Percentiles rank a stretch among this genome's conserved stretches.
Evolutionary conservation across 2,329 filamentous ascomycete genomes (phyloP).

Genomic region (Thielaviopsis euricoi): DNA sequence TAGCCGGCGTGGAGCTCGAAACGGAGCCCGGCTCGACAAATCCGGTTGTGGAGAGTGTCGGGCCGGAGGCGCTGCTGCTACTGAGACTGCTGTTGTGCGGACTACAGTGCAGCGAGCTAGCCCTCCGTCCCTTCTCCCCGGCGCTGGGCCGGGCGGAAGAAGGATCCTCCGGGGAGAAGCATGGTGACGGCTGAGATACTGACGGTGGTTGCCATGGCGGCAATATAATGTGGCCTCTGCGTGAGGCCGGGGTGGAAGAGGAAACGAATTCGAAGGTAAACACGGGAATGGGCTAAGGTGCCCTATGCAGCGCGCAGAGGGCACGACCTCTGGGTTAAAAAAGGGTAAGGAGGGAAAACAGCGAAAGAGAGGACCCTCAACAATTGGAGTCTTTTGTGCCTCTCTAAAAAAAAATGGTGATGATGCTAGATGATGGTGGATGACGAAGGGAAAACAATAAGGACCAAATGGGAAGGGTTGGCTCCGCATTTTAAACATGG

Average conservation of each 20-base stretch:
- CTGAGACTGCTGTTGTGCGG: not conserved
- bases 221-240: conserved; percentile 8
- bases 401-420: not conserved
- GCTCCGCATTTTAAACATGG: not conserved
- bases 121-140: not conserved
- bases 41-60: not conserved
- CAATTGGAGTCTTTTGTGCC: not conserved
- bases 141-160: conserved; percentile 4
- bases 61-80: no score
- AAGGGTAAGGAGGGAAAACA: not conserved
- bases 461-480: not conserved
- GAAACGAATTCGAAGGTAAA: conserved; percentile 9
- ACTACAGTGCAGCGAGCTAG: not conserved
- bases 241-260: conserved; percentile 3
- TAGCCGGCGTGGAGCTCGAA: not conserved
- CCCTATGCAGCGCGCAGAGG: conserved; percentile 9
- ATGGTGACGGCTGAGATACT: not conserved
- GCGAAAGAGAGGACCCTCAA: not conserved
- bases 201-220: conserved; percentile 2
- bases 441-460: conserved; percentile 5
- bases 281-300: conserved; percentile 7
- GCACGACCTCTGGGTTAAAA: conserved; percentile 6
- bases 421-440: conserved; percentile 1
- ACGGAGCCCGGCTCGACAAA: not conserved
- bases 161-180: not conserved